Evolutionary conservation across 2,329 filamentous ascomycete genomes (phyloP), one percentile per base, ranked within the genome.

Genomic region (Dactylellina drechsleri): DNA sequence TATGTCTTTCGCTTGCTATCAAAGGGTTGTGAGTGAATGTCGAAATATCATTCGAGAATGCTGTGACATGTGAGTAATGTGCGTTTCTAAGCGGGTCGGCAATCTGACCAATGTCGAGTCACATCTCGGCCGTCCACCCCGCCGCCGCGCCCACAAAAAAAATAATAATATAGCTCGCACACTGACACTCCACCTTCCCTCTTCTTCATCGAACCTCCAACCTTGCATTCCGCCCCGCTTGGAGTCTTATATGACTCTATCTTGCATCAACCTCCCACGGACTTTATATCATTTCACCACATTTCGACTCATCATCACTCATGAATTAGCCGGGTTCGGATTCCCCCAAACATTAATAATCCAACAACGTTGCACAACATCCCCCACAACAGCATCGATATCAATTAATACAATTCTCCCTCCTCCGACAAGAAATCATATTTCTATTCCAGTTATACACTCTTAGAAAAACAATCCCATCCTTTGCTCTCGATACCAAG

Each of bases 211-310:
- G 20, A n/a, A 28, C 28, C 45, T 45, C 65, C 47, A 18, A 54
- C 65, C 65, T 68, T 68, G 56, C 56, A n/a, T 54, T 49, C 36
- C 26, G 54, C 54, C 45, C 40, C 41, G 43, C 57, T 18, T 52
- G n/a, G 43, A 20, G n/a, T 18, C 5, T 59, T 31, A 36, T 64
- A 59, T 71, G 66, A 71, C 66, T 73, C 62, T 23, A n/a, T 47
- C 56, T 26, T 65, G 54, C 60, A 61, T 66, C 61, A 54, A 12
- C 18, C 20, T 40, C 28, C 49, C 2, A 5, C 40, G 43, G 8
- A 43, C 40, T 61, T 36, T 4, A 40, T 41, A 4, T 23, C 18
- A 18, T 1, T 26, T 6, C 47, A 20, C 12, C 47, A 36, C 47
- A 23, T 23, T 12, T 18, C 59, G 59, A 62, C 59, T 62, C 59